These are phyloP conservation scores for Termitomyces sp. DNA, from an alignment of 768 basidiomycete genomes.

Conservation along the genomic window DNA sequence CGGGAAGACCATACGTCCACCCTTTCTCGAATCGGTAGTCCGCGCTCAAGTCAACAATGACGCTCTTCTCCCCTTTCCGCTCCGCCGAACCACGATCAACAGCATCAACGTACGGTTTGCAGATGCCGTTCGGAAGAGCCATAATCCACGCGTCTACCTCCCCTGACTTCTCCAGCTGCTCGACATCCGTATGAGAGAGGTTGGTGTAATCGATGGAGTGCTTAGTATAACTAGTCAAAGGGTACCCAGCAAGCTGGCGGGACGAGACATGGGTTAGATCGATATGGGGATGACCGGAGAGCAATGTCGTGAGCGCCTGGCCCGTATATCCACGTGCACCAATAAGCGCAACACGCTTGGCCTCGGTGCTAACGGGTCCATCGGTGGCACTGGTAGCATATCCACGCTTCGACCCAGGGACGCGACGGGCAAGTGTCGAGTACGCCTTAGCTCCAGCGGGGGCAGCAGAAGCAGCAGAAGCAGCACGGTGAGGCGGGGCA, in stretches of 20 bases:
- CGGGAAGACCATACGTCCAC: constrained; percentile 98
- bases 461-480: constrained; percentile 19
- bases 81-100: constrained; percentile 72
- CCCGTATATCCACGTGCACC: constrained; percentile 97
- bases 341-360: constrained; percentile 91
- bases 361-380: constrained; percentile 44
- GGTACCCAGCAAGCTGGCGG: constrained; percentile 83
- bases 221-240: constrained; percentile 82
- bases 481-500: constrained; percentile 58
- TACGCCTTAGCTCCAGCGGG: constrained; percentile 50
- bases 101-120: constrained; percentile 96
- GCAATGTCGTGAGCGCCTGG: constrained; percentile 83
- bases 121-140: constrained; percentile 97
- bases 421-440: constrained; percentile 55
- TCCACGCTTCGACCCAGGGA: constrained; percentile 60
- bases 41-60: constrained; percentile 89
- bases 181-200: constrained; percentile 74
- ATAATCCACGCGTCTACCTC: constrained; percentile 98
- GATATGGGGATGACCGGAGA: constrained; percentile 86
- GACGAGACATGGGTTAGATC: constrained; percentile 95
- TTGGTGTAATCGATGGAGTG: constrained; percentile 73
- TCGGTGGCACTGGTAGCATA: constrained; percentile 68
- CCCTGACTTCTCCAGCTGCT: constrained; percentile 83
- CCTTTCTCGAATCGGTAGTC: constrained; percentile 93
- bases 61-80: constrained; percentile 58